Conservation (phyloP, 305 asterid species). For the Vinca major region DNA sequence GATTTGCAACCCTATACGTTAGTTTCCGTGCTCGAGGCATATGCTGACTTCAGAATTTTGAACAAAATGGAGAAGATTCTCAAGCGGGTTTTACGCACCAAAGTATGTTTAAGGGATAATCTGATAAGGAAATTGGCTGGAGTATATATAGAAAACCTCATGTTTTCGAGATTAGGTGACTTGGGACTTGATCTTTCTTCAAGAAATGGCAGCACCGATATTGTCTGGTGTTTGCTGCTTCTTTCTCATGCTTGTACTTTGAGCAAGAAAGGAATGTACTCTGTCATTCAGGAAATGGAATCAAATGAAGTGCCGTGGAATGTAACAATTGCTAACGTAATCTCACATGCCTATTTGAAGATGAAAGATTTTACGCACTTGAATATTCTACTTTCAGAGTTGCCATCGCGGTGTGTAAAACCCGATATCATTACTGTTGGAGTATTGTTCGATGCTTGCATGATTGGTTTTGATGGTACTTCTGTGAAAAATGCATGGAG, state of each 20-base stretch:
- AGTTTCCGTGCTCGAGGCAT: constrained; percentile 25
- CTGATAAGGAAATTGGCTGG: constrained; percentile 24
- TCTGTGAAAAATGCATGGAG: constrained; percentile 21
- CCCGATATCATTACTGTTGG: constrained; percentile 30
- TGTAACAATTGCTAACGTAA: constrained; percentile 23
- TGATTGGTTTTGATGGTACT: constrained; percentile 18
- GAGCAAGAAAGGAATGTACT: constrained; percentile 25
- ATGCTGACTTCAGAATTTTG: constrained; percentile 23
- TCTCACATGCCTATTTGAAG: constrained; percentile 22
- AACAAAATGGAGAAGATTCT: constrained; percentile 27
- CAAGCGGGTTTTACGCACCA: constrained; percentile 16
- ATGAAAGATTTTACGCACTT: constrained; percentile 27
- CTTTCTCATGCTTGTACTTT: constrained; percentile 26
- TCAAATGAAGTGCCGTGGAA: constrained; percentile 23
- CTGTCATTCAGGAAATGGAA: constrained; percentile 25
- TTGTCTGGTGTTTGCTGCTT: constrained; percentile 28
- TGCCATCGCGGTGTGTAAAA: constrained; percentile 20
- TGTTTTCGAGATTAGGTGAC: constrained; percentile 30
- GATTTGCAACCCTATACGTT: constrained; percentile 22
- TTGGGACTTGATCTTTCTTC: constrained; percentile 21
- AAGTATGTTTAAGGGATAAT: constrained; percentile 16
- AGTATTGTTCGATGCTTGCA: constrained; percentile 23
- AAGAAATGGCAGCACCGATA: constrained; percentile 20
- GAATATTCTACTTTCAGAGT: constrained; percentile 22
- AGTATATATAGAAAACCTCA: constrained; percentile 23